Percentiles rank a stretch among this genome's conserved stretches.
Conservation (phyloP, 2,329 filamentous ascomycete species). For the Scopulariopsis brevicaulis region DNA sequence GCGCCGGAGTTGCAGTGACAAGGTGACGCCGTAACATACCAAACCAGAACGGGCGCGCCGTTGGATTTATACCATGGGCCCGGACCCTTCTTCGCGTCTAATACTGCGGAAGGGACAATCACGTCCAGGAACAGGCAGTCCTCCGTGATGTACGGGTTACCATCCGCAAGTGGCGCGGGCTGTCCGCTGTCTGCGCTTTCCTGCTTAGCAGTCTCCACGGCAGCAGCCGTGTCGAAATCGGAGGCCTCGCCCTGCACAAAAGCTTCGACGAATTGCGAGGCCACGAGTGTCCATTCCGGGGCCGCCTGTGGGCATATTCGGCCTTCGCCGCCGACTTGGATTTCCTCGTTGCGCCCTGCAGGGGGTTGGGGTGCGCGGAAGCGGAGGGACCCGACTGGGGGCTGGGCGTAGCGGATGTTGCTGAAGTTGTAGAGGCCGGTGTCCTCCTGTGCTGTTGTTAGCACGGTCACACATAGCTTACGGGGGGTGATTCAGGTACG, state of each 20-base stretch:
- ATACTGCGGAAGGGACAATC: not conserved
- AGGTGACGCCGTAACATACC: not conserved
- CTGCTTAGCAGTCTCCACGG: not conserved
- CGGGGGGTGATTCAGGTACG: not conserved
- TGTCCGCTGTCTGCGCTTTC: not conserved
- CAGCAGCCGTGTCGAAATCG: not conserved
- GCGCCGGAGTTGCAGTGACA: not conserved
- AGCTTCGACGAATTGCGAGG: not conserved
- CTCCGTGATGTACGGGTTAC: not conserved
- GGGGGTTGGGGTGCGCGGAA: not conserved
- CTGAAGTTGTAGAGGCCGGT: not conserved
- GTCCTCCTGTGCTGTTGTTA: not conserved
- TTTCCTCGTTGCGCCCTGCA: not conserved
- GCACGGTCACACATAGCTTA: not conserved
- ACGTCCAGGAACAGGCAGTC: not conserved
- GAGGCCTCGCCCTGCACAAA: not conserved
- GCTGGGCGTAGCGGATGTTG: not conserved
- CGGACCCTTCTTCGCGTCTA: not conserved
- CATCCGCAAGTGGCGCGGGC: not conserved
- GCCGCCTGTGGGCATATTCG: not conserved
- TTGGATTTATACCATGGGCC: not conserved
- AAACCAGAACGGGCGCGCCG: not conserved
- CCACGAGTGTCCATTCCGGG: not conserved
- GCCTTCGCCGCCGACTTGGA: not conserved
- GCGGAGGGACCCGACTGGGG: not conserved